Evolutionary conservation across 2,329 filamentous ascomycete species (phyloP), one percentile per base, ranked within the genome.

Genomic region (Nemania diffusa): DNA sequence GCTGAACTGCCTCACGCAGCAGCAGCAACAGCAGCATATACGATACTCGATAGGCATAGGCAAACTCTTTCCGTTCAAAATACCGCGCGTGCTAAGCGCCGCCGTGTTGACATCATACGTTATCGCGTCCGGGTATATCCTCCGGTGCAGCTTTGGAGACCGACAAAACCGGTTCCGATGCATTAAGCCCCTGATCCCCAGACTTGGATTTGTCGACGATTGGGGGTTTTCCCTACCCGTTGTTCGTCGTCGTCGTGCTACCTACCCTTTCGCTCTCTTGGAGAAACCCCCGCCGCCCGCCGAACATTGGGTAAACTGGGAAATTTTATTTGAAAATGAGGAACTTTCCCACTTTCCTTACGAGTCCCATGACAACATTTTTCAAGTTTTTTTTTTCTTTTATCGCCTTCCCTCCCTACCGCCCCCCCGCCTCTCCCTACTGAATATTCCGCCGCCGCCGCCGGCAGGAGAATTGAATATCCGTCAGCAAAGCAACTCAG

Each of bases 101-200:
- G n/a, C n/a, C n/a, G n/a, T 44, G 40, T 44, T 29, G 27, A 53
- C 34, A 24, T 61, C 34, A 61, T 67, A 64, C 24, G 44, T 59
- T 59, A 42, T 40, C 20, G 17, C 24, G 15, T 26, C 48, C 56
- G 56, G 62, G 56, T 48, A 27, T 20, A 48, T 55, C 48, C 34
- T 55, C 44, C 26, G 34, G 44, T 65, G 32, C 57, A 44, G 32
- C 62, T 51, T 40, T 44, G 48, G 37, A 17, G 37, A 57, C 20
- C 58, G 52, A 62, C 62, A 63, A 42, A 44, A 66, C 62, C 24
- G 66, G 48, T 46, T 58, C 32, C 53, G 64, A 51, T 48, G 61
- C 67, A 67, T n/a, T 57, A 42, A 60, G 55, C 63, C 64, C 61
- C 64, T 67, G 64, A 67, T 65, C 64, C 61, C 64, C 67, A 62